phyloP scores from a whole-genome alignment of 306 rosid genomes.

The Quercus ilex region DNA sequence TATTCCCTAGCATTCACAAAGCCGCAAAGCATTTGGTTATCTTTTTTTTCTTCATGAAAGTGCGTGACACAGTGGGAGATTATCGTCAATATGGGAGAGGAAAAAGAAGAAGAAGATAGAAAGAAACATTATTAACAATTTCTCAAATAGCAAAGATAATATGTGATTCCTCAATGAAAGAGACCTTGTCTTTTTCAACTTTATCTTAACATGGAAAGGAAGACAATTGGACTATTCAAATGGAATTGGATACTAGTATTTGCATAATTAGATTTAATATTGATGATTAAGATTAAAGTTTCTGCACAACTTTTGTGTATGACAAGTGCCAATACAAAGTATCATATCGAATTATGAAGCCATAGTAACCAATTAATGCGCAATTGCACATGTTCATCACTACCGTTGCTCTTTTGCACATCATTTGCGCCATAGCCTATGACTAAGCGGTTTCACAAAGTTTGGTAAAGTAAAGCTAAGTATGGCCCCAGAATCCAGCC shows the following conservation, averaged over 20 bases:
- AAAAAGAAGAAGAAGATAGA: neutral
- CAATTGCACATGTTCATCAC: conserved; percentile 31
- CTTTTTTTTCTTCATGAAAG: conserved; percentile 10
- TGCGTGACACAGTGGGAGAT: neutral
- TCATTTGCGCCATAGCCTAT: neutral
- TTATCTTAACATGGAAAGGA: neutral
- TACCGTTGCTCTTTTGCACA: conserved; percentile 28
- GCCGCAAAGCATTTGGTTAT: conserved; percentile 13
- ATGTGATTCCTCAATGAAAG: neutral
- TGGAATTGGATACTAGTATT: too few relatives aligned
- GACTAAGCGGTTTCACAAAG: neutral
- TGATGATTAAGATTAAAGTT: too few relatives aligned
- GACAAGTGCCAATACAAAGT: too few relatives aligned
- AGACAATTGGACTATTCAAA: neutral
- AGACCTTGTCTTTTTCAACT: neutral
- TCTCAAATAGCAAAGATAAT: neutral
- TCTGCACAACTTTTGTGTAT: too few relatives aligned
- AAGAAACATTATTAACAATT: neutral
- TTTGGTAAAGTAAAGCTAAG: conserved; percentile 4
- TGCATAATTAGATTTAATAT: too few relatives aligned
- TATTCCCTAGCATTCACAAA: conserved; percentile 30
- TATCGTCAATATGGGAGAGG: neutral
- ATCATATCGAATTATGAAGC: too few relatives aligned
- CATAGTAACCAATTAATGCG: neutral
- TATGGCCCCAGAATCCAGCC: conserved; percentile 22